Evolutionary conservation across 257 asterid genomes (phyloP).

Genomic region (Lantana camara): DNA sequence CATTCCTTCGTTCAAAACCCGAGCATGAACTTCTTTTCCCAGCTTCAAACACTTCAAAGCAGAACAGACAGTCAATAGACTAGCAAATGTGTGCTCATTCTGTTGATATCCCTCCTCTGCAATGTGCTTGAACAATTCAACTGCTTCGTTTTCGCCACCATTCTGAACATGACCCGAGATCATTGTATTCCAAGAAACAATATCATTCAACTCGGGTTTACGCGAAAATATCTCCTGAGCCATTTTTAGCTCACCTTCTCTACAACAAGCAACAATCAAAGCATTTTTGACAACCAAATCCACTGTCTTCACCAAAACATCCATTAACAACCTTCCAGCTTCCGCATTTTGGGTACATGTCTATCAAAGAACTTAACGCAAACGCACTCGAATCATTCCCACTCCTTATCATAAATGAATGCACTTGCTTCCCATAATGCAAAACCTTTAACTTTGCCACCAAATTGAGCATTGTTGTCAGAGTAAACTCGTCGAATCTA

Average conservation of each 20-base stretch:
- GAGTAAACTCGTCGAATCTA: slow-evolving; percentile 65
- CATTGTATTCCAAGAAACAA: slow-evolving; percentile 86
- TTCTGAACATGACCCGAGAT: slow-evolving; percentile 71
- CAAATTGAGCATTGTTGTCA: slow-evolving; percentile 79
- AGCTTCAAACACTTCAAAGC: slow-evolving; percentile 55
- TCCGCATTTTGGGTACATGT: slow-evolving; percentile 88
- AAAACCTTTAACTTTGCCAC: slow-evolving; percentile 50
- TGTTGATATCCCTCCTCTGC: slow-evolving; percentile 47
- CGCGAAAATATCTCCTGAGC: slow-evolving; percentile 54
- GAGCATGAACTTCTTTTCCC: slow-evolving; percentile 77
- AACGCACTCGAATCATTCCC: slow-evolving; percentile 64
- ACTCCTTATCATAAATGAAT: slow-evolving; percentile 76
- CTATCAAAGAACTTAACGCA: slow-evolving; percentile 75
- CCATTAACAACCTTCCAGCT: slow-evolving; percentile 54
- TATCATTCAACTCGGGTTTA: slow-evolving; percentile 56
- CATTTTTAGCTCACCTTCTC: slow-evolving; percentile 73
- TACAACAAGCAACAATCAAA: slow-evolving; percentile 77
- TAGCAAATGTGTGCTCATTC: slow-evolving; percentile 68
- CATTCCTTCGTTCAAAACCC: slow-evolving; percentile 64
- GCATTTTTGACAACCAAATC: slow-evolving; percentile 81
- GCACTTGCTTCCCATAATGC: slow-evolving; percentile 68
- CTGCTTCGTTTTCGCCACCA: slow-evolving; percentile 59
- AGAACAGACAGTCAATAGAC: slow-evolving; percentile 68
- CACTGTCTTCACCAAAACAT: slow-evolving; percentile 21
- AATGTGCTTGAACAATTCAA: slow-evolving; percentile 62